Conservation (phyloP, 768 basidiomycete species). For the Mycena olivaceomarginata region DNA sequence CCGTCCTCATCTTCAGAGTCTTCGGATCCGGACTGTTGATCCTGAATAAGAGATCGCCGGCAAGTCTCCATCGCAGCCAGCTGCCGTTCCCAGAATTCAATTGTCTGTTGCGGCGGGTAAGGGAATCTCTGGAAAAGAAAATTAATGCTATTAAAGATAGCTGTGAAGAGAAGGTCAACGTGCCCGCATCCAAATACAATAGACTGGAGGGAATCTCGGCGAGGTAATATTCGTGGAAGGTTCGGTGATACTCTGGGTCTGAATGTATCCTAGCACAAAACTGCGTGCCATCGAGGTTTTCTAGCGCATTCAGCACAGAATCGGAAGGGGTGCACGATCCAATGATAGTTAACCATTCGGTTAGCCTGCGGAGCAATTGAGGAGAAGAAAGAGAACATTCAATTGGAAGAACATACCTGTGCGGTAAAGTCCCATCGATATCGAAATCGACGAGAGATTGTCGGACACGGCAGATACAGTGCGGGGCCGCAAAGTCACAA, state of each 20-base stretch:
- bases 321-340: not conserved
- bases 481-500: not conserved
- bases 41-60: not conserved
- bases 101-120: not conserved
- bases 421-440: not conserved
- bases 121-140: not conserved
- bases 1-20: too few species aligned
- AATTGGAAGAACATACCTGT: not conserved
- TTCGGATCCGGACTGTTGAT: too few species aligned
- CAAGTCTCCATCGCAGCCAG: not conserved
- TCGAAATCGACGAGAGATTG: not conserved
- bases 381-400: not conserved
- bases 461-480: slow-evolving; percentile 9
- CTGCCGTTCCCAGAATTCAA: slow-evolving; percentile 4
- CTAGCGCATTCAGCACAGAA: not conserved
- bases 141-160: too few species aligned
- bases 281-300: slow-evolving; percentile 1
- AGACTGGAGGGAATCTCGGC: not conserved
- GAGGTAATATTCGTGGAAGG: not conserved
- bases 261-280: not conserved
- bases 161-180: not conserved
- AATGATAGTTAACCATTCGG: not conserved
- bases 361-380: not conserved
- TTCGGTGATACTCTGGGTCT: not conserved
- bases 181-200: slow-evolving; percentile 13